Base-by-base conservation (phyloP, 768 basidiomycete species). In the Leccinum sublutescens region DNA sequence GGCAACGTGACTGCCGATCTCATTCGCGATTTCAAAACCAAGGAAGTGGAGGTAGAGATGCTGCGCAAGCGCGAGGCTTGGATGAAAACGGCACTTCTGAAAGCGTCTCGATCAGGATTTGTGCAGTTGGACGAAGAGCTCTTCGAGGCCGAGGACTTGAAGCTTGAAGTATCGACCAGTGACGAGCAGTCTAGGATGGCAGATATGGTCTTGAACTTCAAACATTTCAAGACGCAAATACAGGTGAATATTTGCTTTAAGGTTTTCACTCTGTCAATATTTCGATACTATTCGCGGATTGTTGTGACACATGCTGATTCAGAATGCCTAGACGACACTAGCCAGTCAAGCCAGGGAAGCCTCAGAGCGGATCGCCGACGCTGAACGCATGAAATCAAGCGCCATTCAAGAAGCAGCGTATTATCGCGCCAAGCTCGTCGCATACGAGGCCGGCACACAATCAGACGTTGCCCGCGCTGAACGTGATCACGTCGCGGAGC, bases 381-480 rank as follows among this genome's bases (percentile, higher is more conserved):
- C 91, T 0, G 93, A 95, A 62, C 84, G 89, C 53, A 75, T 86
- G 62, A 88, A 89, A 61, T 72, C 80, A 7, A 87, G 84, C 47
- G 97, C 97, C 1, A 75, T 91, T 8, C 93, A 98, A 73, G 97
- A 99, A 74, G 91, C 95, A 2, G 93, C 95, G 1, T 98, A 90
- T 76, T 97, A 95, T 71, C 92, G 95, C 52, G 92, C 95, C 50
- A 98, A 98, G 75, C 78, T 96, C n/a, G 82, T 86, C 3, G 94
- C 96, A 0, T 75, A 93, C 53, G 97, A 98, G 71, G 76, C 82
- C 1, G 80, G 82, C 48, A 82, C 85, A 17, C 82, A 87, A 10
- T 68, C 76, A 6, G 95, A 96, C 34, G 68, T 85, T 2, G 75
- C 79, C 33, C 86, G 86, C 29, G 69, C 95, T 6, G 95, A 97